Base-by-base conservation (phyloP, 2,329 filamentous ascomycete species). In the Phyllosticta citriasiana region DNA sequence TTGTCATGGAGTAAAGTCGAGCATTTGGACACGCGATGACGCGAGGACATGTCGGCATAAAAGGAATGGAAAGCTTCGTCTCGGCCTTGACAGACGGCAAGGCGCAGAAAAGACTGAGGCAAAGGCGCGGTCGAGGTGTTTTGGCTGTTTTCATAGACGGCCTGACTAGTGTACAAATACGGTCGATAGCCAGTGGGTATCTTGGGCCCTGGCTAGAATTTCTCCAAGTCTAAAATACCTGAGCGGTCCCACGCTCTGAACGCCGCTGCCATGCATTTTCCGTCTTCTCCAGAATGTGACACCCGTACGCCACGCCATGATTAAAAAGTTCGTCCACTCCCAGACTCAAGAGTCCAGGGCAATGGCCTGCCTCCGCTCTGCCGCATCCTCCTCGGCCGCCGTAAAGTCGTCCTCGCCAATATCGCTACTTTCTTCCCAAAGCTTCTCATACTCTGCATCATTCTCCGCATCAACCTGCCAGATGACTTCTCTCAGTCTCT, bases 361-460 rank as follows among this genome's bases (percentile, higher is more conserved):
- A 67, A 80, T 71, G 56, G 77, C 78, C 63, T 78, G 75, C 51
- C 70, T 73, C 66, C 82, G 75, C 70, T 85, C 83, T 60, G 78
- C 77, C 22, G 77, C 75, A 70, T 97, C 94, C 73, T 99, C 94
- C 53, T 82, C 81, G 26, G 88, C 86, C 60, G 88, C 79, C 55
- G 88, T 77, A 67, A 87, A 88, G 70, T 99, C 94, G 70, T 99
- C 94, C 63, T 94, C 89, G 3, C 88, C 89, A 64, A 93, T 80
- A 65, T 94, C 90, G 68, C 90, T 96, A 19, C 85, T 87, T 71
- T 96, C 91, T 51, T 94, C 90, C 88, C 89, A 95, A 65, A 95
- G 76, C 75, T 85, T 89, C 65, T 87, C 83, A 76, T 91, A 87
- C 75, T 97, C 93, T 7, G 86, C 83, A 26, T 83, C 80, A 8